Conservation (phyloP, 2,329 filamentous ascomycete genomes). For the Xylaria sp. region DNA sequence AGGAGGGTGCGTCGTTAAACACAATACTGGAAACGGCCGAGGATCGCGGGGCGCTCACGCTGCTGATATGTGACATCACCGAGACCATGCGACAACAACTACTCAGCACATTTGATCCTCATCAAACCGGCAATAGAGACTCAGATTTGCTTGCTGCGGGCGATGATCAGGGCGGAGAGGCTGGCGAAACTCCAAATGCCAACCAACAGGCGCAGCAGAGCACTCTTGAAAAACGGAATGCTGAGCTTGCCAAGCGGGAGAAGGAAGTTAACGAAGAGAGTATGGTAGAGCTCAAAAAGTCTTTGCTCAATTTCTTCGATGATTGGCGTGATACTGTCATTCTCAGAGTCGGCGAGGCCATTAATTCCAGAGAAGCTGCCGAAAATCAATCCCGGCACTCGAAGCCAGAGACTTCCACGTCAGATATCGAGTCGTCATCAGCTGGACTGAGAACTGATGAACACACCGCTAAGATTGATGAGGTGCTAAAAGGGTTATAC, state of each 20-base stretch:
- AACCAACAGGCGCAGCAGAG: slow-evolving; percentile 25
- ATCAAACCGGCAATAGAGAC: slow-evolving; percentile 38
- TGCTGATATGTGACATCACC: slow-evolving; percentile 44
- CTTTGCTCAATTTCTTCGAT: slow-evolving; percentile 46
- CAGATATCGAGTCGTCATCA: slow-evolving; percentile 9
- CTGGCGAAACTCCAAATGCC: slow-evolving; percentile 15
- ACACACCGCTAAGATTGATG: slow-evolving; percentile 58
- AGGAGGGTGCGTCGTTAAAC: slow-evolving; percentile 45
- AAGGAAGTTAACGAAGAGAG: slow-evolving; percentile 44
- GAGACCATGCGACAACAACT: slow-evolving; percentile 44
- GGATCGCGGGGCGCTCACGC: slow-evolving; percentile 44
- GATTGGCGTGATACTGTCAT: slow-evolving; percentile 48
- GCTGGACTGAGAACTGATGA: slow-evolving; percentile 35
- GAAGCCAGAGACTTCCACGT: slow-evolving; percentile 31
- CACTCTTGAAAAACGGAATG: slow-evolving; percentile 36
- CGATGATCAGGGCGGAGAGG: slow-evolving; percentile 15
- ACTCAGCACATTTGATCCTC: slow-evolving; percentile 42
- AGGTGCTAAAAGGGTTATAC: slow-evolving; percentile 63
- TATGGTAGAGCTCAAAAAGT: slow-evolving; percentile 44
- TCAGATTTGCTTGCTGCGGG: not conserved
- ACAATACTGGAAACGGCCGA: slow-evolving; percentile 43
- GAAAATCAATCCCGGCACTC: slow-evolving; percentile 39
- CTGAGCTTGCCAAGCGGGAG: slow-evolving; percentile 40
- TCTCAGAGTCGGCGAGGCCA: slow-evolving; percentile 46
- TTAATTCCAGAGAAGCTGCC: slow-evolving; percentile 43